phyloP scores from a whole-genome alignment of 2,329 filamentous ascomycete species.

The Trichoderma semiorbis region DNA sequence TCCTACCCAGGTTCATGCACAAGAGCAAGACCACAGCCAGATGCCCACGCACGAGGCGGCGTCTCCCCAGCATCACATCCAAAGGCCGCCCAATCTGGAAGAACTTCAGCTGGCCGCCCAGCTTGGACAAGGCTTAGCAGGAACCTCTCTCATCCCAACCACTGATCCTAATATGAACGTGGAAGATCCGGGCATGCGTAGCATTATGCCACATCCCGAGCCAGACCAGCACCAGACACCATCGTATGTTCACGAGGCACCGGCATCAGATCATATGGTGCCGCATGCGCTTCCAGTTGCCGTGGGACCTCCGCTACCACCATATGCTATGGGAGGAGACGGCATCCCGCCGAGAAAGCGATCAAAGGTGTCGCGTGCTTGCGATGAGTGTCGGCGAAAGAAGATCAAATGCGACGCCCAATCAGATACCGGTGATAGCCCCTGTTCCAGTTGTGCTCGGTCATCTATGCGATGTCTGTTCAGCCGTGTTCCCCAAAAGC shows the following conservation, averaged over 20 bases:
- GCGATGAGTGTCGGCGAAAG: conserved; percentile 84
- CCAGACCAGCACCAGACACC: conserved; percentile 36
- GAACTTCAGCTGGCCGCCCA: conserved; percentile 58
- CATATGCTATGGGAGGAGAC: conserved; percentile 49
- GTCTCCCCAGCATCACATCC: conserved; percentile 40
- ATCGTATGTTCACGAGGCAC: conserved; percentile 37
- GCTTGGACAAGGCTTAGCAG: conserved; percentile 52
- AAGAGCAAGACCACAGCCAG: conserved; percentile 32
- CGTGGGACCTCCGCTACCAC: conserved; percentile 36
- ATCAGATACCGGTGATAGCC: conserved; percentile 67
- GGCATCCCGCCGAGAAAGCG: conserved; percentile 68
- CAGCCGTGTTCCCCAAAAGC: conserved; percentile 82
- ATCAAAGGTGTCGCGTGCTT: conserved; percentile 83
- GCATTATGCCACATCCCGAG: conserved; percentile 43
- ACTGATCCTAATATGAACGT: conserved; percentile 44
- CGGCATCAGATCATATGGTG: conserved; percentile 36
- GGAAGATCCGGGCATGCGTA: conserved; percentile 42
- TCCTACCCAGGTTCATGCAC: conserved; percentile 28
- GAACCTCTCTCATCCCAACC: conserved; percentile 46
- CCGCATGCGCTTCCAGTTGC: conserved; percentile 36
- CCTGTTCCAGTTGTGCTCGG: conserved; percentile 78
- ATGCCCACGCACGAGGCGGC: conserved; percentile 34
- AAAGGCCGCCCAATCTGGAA: conserved; percentile 47
- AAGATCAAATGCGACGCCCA: conserved; percentile 86
- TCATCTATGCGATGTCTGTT: conserved; percentile 77